A percentile compares a stretch with the other conserved stretches of the same genome.
Evolutionary conservation across 2,329 filamentous ascomycete species (phyloP).

Genomic region (Paecilomyces variotii): DNA sequence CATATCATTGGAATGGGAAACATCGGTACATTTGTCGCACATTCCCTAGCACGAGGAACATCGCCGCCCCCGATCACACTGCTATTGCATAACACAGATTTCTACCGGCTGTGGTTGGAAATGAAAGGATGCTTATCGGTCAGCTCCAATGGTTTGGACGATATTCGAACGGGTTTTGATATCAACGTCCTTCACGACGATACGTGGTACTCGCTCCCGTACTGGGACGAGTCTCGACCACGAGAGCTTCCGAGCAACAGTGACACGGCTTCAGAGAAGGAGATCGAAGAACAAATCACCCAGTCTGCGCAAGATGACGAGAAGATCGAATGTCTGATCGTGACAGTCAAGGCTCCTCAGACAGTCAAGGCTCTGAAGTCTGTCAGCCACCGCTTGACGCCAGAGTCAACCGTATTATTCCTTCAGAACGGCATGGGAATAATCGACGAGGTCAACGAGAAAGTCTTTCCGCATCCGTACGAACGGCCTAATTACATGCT

Average conservation of each 20-base stretch:
- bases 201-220: slow-evolving; percentile 25
- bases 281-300: slow-evolving; percentile 6
- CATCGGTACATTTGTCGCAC: slow-evolving; percentile 70
- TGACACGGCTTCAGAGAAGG: slow-evolving; percentile 5
- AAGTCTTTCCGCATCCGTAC: slow-evolving; percentile 59
- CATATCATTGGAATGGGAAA: slow-evolving; percentile 76
- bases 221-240: slow-evolving; percentile 9
- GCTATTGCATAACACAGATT: slow-evolving; percentile 55
- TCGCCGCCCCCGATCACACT: slow-evolving; percentile 67
- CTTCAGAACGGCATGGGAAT: slow-evolving; percentile 77
- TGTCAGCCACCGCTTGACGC: slow-evolving; percentile 59
- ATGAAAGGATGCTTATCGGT: slow-evolving; percentile 26
- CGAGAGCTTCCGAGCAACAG: slow-evolving; percentile 3
- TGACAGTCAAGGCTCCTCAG: slow-evolving; percentile 66
- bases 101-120: slow-evolving; percentile 27
- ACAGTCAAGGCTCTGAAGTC: slow-evolving; percentile 59
- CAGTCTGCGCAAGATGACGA: slow-evolving; percentile 27
- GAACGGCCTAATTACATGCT: slow-evolving; percentile 68
- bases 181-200: slow-evolving; percentile 29
- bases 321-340: slow-evolving; percentile 64
- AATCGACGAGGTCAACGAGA: slow-evolving; percentile 65
- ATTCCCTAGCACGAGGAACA: slow-evolving; percentile 55
- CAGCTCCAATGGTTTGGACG: slow-evolving; percentile 31
- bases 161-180: slow-evolving; percentile 37
- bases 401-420: slow-evolving; percentile 64